Evolutionary conservation across 2,329 filamentous ascomycete genomes (phyloP).

Genomic region (Blastomyces percursus): DNA sequence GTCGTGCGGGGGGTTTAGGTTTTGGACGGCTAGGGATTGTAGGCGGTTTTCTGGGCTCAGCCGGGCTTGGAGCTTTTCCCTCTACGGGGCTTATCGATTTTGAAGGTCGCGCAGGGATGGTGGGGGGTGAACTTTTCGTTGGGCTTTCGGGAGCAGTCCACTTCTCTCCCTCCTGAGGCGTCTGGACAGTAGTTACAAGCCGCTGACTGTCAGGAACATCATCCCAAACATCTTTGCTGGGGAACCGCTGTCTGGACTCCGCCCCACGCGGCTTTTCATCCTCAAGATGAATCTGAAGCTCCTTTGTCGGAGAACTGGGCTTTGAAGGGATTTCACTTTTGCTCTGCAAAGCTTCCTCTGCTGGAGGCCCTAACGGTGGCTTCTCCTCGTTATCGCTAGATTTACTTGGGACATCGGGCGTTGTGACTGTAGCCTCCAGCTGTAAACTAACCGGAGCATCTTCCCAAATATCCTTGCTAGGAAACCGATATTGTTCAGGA

Average conservation of each 20-base stretch:
- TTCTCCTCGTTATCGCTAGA: slow-evolving; percentile 32
- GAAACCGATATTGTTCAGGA: slow-evolving; percentile 58
- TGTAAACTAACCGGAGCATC: slow-evolving; percentile 81
- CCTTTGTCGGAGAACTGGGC: slow-evolving; percentile 25
- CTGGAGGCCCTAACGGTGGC: slow-evolving; percentile 32
- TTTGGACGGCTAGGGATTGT: slow-evolving; percentile 49
- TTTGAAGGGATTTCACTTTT: slow-evolving; percentile 30
- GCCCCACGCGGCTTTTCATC: slow-evolving; percentile 16
- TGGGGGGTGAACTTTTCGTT: slow-evolving; percentile 25
- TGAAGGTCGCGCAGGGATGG: slow-evolving; percentile 23
- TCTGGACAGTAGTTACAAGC: slow-evolving; percentile 61
- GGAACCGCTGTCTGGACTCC: slow-evolving; percentile 60
- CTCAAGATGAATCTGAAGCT: slow-evolving; percentile 19
- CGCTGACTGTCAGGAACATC: slow-evolving; percentile 76
- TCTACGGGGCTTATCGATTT: slow-evolving; percentile 24
- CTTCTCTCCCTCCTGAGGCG: slow-evolving; percentile 43
- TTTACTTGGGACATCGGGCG: slow-evolving; percentile 51
- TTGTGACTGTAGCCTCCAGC: slow-evolving; percentile 67
- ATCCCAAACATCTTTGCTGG: slow-evolving; percentile 90
- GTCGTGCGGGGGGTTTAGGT: slow-evolving; percentile 52
- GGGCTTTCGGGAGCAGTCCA: slow-evolving; percentile 23
- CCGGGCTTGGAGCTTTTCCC: slow-evolving; percentile 28
- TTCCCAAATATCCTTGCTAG: slow-evolving; percentile 95
- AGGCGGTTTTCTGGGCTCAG: slow-evolving; percentile 42
- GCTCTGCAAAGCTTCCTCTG: slow-evolving; percentile 39